phyloP scores from a whole-genome alignment of 768 basidiomycete genomes.

The Pulveroboletus frians region DNA sequence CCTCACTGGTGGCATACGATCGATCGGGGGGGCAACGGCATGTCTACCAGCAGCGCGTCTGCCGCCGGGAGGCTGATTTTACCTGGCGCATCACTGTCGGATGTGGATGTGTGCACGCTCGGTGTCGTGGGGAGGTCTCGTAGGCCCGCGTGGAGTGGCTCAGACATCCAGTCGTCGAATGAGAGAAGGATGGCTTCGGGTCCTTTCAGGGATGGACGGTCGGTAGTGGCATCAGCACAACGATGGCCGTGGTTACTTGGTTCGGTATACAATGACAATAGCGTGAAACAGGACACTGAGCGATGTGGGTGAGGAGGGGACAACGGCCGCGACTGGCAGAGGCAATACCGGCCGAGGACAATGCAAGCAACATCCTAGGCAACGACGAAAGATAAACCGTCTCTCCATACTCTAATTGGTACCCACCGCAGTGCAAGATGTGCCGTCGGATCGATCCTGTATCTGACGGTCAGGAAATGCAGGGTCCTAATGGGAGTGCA shows the following conservation, averaged over 20 bases:
- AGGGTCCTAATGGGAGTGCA: no score
- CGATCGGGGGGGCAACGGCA: constrained; percentile 13
- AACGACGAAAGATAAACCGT: constrained; percentile 9
- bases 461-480: no score
- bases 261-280: constrained; percentile 46
- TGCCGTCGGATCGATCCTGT: no score
- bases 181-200: constrained; percentile 64
- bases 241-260: constrained; percentile 44
- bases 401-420: constrained; percentile 6
- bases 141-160: constrained; percentile 50
- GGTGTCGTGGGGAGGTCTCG: constrained; percentile 12
- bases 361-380: constrained; percentile 19
- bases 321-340: constrained; percentile 29
- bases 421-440: no score
- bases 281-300: constrained; percentile 58
- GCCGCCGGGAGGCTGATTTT: background rate
- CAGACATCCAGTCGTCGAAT: constrained; percentile 87
- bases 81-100: constrained; percentile 1
- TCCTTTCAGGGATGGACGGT: constrained; percentile 36
- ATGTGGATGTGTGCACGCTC: constrained; percentile 4
- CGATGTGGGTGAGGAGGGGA: constrained; percentile 33
- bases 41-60: constrained; percentile 5
- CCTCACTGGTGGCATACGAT: constrained; percentile 10
- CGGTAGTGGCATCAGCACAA: constrained; percentile 57
- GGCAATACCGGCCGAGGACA: constrained; percentile 35